phyloP scores from a whole-genome alignment of 345 rosid genomes.

The Dimocarpus longan region DNA sequence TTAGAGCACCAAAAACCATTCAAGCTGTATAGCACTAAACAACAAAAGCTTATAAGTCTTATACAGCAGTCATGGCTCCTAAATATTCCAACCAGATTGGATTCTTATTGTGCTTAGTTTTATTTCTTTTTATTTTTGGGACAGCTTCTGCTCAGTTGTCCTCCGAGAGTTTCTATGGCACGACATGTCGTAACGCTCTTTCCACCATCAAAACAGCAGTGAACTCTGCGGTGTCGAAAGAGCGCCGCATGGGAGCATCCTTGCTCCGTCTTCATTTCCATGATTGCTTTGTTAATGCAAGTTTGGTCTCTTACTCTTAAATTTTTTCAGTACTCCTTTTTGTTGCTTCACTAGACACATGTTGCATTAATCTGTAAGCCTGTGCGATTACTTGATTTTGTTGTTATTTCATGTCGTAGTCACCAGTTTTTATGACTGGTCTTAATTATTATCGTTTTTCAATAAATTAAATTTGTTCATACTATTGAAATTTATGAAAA shows the following conservation, averaged over 20 bases:
- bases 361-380: neutral
- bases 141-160: conserved; percentile 40
- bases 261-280: conserved; percentile 67
- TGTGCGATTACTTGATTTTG: too few species aligned
- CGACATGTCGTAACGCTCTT: conserved; percentile 43
- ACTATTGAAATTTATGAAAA: too few species aligned
- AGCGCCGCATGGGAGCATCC: conserved; percentile 64
- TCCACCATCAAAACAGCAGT: conserved; percentile 39
- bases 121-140: neutral
- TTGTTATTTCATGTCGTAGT: too few species aligned
- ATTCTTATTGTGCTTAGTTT: neutral
- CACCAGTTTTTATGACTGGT: too few species aligned
- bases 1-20: neutral
- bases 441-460: too few species aligned
- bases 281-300: conserved; percentile 65
- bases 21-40: neutral
- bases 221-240: conserved; percentile 41
- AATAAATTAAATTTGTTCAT: too few species aligned
- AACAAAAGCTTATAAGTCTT: neutral
- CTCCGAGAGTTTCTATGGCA: conserved; percentile 35
- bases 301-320: neutral
- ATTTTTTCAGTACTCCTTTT: neutral
- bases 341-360: too few species aligned
- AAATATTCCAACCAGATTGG: neutral
- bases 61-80: conserved; percentile 22